These are phyloP conservation scores for Skeletonema marinoi DNA, from an alignment of 108 stramenopile genomes.

Conservation along the genomic window DNA sequence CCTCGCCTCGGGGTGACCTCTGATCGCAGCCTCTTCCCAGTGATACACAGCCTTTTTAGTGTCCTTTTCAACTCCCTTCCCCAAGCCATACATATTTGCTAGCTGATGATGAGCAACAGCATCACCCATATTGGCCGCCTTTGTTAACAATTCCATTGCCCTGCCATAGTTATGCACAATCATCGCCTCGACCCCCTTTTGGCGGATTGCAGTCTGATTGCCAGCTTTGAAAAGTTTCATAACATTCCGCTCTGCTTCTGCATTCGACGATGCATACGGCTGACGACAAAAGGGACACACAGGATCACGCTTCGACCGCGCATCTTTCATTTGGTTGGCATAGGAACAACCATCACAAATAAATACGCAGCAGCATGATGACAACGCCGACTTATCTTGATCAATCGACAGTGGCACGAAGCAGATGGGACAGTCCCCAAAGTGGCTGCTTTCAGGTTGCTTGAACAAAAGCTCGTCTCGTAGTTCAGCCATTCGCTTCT, in stretches of 20 bases:
- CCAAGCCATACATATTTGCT: neutral
- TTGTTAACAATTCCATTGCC: neutral
- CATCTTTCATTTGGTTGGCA: neutral
- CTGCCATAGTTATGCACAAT: neutral
- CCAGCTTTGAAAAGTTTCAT: neutral
- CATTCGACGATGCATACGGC: neutral
- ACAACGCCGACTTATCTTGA: neutral
- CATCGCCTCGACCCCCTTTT: neutral
- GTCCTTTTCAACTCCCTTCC: neutral
- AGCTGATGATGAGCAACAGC: neutral
- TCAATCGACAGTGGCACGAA: neutral
- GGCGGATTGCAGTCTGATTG: neutral
- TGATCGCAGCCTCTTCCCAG: neutral
- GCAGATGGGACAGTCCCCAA: slow-evolving; percentile 2
- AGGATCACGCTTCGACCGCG: neutral
- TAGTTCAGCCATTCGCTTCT: neutral
- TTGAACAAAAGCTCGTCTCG: neutral
- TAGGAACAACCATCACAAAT: neutral
- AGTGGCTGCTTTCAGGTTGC: slow-evolving; percentile 2
- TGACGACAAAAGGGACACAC: neutral
- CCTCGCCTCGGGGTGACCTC: neutral
- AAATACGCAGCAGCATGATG: neutral
- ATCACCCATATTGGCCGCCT: neutral
- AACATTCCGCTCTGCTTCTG: neutral
- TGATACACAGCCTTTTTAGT: neutral